These are phyloP conservation scores for Phycomyces blakesleeanus DNA, from an alignment of 192 early-diverging fungal genomes.

Conservation along the genomic window DNA sequence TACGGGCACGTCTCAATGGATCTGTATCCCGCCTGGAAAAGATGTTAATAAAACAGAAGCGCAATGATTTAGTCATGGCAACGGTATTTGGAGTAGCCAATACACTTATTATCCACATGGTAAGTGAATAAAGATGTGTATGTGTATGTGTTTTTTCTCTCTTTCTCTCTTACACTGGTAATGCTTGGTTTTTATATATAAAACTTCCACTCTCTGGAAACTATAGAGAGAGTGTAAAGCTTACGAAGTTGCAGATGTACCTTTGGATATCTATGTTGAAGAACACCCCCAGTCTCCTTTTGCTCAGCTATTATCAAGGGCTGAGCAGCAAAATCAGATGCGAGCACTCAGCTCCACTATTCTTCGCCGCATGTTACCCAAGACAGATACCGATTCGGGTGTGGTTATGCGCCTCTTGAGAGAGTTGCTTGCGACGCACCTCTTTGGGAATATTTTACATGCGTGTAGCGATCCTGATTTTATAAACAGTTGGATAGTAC, in stretches of 20 bases:
- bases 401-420: slow-evolving; percentile 44
- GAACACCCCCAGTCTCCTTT: slow-evolving; percentile 46
- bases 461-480: slow-evolving; percentile 50
- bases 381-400: slow-evolving; percentile 35
- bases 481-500: slow-evolving; percentile 48
- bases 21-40: slow-evolving; percentile 23
- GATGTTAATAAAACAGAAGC: slow-evolving; percentile 26
- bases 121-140: slow-evolving; percentile 24
- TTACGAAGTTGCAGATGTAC: slow-evolving; percentile 34
- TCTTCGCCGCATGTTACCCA: slow-evolving; percentile 39
- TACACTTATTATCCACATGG: slow-evolving; percentile 56
- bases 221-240: slow-evolving; percentile 40
- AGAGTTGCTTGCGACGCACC: slow-evolving; percentile 46
- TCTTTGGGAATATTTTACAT: slow-evolving; percentile 42
- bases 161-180: neutral
- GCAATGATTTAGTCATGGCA: slow-evolving; percentile 46
- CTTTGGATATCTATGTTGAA: slow-evolving; percentile 36
- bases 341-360: slow-evolving; percentile 34
- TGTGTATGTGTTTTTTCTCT: no score
- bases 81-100: slow-evolving; percentile 50
- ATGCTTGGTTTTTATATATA: no score
- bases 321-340: slow-evolving; percentile 39
- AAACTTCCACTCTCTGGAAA: no score
- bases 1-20: slow-evolving; percentile 20
- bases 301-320: slow-evolving; percentile 35